Conservation (phyloP, 805 yeast species). For the Ogataea nonfermentans region DNA sequence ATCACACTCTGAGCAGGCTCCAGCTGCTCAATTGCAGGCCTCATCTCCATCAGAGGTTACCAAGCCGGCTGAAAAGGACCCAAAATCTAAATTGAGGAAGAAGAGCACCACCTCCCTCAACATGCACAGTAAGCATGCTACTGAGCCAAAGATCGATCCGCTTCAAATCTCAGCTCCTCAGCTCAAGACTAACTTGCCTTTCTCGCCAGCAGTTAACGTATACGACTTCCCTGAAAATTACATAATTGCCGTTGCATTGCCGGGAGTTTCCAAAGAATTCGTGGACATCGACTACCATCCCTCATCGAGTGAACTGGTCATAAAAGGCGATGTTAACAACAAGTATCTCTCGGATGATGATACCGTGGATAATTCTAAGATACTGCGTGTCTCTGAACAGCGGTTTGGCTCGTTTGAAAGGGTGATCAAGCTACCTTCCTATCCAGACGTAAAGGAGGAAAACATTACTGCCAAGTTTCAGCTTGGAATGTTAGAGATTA, state of each 20-base stretch:
- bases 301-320: constrained; percentile 48
- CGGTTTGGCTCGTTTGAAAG: constrained; percentile 58
- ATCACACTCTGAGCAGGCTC: no score
- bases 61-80: constrained; percentile 5
- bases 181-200: constrained; percentile 41
- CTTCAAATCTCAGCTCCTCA: constrained; percentile 47
- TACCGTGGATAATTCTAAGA: constrained; percentile 32
- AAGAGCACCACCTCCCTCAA: constrained; percentile 20
- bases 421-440: constrained; percentile 51
- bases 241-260: constrained; percentile 48
- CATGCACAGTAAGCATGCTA: constrained; percentile 17
- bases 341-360: constrained; percentile 35
- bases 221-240: constrained; percentile 49
- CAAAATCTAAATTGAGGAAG: constrained; percentile 13
- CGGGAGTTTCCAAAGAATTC: constrained; percentile 56
- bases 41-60: background rate
- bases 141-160: constrained; percentile 34
- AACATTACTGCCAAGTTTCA: constrained; percentile 50
- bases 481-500: constrained; percentile 54
- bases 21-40: background rate
- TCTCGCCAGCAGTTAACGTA: constrained; percentile 59
- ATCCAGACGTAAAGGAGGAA: constrained; percentile 53
- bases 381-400: constrained; percentile 49
- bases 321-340: constrained; percentile 49
- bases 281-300: constrained; percentile 61